These are phyloP conservation scores for Stephania yunnanensis DNA, from an alignment of 164 flowering plant species.

Conservation along the genomic window DNA sequence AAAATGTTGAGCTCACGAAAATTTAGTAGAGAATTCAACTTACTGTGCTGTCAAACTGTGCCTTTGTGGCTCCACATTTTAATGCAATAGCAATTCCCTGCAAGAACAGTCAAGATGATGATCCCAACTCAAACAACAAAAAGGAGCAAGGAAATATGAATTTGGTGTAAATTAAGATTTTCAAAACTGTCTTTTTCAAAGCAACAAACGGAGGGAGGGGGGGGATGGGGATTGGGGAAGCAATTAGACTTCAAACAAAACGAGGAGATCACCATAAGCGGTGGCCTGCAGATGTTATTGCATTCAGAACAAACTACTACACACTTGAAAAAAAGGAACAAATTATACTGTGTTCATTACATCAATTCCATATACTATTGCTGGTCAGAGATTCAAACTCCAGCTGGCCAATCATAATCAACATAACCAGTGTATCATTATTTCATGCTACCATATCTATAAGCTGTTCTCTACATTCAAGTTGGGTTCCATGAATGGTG, in stretches of 20 bases:
- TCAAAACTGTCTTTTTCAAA: no score
- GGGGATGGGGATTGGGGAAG: no score
- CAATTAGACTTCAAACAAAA: no score
- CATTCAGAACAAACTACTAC: background rate
- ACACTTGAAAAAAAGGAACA: background rate
- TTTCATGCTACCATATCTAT: no score
- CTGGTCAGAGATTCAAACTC: background rate
- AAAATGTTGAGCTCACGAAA: background rate
- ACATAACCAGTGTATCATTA: no score
- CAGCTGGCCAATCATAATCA: background rate
- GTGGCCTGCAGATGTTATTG: background rate
- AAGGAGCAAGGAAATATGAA: background rate
- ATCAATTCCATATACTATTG: background rate
- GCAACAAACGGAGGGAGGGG: no score
- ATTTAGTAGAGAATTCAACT: constrained; percentile 8
- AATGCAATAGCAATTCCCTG: constrained; percentile 94
- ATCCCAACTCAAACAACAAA: background rate
- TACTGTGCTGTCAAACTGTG: constrained; percentile 93
- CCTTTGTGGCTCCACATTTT: constrained; percentile 96
- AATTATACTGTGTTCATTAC: background rate
- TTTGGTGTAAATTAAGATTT: background rate
- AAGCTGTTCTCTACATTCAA: no score
- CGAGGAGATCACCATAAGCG: no score
- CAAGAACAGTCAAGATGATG: constrained; percentile 1
- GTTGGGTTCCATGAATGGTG: background rate